Base-by-base conservation (phyloP, 2,329 filamentous ascomycete genomes). In the Aspergillus ustus region DNA sequence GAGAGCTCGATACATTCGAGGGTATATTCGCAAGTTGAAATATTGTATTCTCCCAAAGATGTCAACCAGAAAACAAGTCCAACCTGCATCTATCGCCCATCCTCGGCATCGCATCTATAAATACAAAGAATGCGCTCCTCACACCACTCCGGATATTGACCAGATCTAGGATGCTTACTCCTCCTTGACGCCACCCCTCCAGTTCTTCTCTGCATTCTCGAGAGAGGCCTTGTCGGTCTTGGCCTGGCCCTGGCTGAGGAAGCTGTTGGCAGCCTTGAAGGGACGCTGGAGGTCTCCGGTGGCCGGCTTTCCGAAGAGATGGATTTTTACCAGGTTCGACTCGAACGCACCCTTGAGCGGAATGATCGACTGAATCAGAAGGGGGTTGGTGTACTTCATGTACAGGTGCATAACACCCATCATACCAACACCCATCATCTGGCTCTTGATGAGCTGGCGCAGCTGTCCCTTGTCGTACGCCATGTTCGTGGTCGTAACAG, bases 371-470 rank as follows among this genome's bases (percentile, higher is more conserved):
- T 99, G 95, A 83, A 99, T 97, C 74, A 97, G 84, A 55, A 99
- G 91, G 46, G 95, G 95, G 88, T 98, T 99, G 83, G 93, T 98
- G 89, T 98, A 99, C 80, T 97, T 93, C 86, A 99, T 91, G 89
- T 98, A 99, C 65, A 99, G 69, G 83, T 99, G 95, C 94, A 99
- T 98, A 75, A 97, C 91, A 65, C 81, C 88, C 94, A 99, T 98
- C 93, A 99, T 99, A 78, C 87, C 93, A 62, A 99, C 85, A 63
- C 95, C 95, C 91, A 97, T 98, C 73, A 96, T 82, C 83, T 98
- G 94, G 67, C 89, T 87, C 80, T 95, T 95, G 86, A 94, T 92
- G 68, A 92, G 85, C 67, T 87, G 84, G 81, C 91, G 91, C 76
- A 98, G 86, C 83, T 98, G 94, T 72, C 86, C 82, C 73, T 88